Conservation (phyloP, 139 green algal genomes). For the Nannochloris sp. region DNA sequence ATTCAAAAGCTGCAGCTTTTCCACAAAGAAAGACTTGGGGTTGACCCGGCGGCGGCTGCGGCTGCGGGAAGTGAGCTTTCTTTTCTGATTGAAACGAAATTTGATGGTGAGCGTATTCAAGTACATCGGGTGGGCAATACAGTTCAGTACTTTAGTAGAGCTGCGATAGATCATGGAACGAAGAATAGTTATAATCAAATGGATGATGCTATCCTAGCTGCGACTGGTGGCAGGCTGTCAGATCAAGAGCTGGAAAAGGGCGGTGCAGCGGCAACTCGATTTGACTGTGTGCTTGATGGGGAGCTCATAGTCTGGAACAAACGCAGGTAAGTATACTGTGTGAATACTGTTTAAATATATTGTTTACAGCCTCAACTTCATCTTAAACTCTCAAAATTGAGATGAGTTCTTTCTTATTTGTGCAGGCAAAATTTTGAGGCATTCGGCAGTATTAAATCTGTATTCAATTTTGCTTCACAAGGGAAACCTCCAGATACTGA, state of each 20-base stretch:
- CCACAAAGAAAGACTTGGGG: neutral
- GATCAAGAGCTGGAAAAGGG: neutral
- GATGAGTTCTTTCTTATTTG: neutral
- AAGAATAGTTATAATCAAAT: constrained; percentile 24
- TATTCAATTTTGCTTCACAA: constrained; percentile 28
- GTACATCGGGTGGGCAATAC: constrained; percentile 41
- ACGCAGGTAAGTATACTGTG: neutral
- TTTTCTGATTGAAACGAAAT: constrained; percentile 75
- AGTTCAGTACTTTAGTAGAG: constrained; percentile 50
- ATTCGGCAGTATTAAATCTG: constrained; percentile 45
- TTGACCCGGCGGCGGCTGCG: neutral
- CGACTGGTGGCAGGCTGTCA: neutral
- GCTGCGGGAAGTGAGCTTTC: neutral
- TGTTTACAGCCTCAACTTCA: neutral
- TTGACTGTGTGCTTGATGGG: constrained; percentile 20
- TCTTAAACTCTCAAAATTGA: neutral
- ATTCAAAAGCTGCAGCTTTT: constrained; percentile 29
- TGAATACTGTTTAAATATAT: neutral
- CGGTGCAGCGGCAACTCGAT: neutral
- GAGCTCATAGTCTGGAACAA: constrained; percentile 44
- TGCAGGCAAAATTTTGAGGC: constrained; percentile 35
- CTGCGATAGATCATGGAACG: constrained; percentile 43
- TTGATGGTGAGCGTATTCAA: constrained; percentile 71
- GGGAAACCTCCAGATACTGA: neutral
- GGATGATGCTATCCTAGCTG: constrained; percentile 9